Conservation (phyloP, 345 rosid genomes). For the Eucalyptus regnans region DNA sequence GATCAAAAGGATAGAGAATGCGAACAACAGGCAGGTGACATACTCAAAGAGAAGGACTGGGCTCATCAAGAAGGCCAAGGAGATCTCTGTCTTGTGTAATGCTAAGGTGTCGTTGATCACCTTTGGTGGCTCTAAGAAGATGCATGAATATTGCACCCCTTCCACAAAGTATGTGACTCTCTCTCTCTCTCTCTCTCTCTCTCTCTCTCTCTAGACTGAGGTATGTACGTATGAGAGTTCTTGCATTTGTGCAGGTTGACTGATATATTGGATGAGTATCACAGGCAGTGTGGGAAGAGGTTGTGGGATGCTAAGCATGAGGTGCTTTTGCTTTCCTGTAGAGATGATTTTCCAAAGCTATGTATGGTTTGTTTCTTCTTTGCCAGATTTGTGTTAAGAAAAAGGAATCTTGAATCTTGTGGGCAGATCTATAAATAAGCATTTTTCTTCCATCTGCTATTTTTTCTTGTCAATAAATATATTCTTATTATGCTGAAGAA, state of each 20-base stretch:
- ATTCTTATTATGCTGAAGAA: neutral
- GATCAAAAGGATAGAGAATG: constrained; percentile 40
- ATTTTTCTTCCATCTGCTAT: neutral
- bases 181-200: neutral
- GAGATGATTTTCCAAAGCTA: neutral
- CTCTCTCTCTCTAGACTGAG: neutral
- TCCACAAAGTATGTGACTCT: neutral
- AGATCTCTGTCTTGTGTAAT: constrained; percentile 33
- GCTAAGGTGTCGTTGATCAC: constrained; percentile 36
- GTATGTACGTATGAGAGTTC: neutral
- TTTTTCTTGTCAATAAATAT: neutral
- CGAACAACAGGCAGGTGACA: constrained; percentile 34
- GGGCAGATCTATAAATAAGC: neutral
- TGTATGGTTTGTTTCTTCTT: neutral
- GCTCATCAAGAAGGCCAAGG: constrained; percentile 36
- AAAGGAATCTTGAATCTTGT: neutral
- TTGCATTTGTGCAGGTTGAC: constrained; percentile 27
- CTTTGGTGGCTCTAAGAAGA: constrained; percentile 25
- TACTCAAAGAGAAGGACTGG: constrained; percentile 39
- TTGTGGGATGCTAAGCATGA: constrained; percentile 97
- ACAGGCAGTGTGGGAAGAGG: constrained; percentile 63
- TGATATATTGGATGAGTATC: constrained; percentile 71
- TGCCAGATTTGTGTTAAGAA: neutral
- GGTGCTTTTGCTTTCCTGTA: constrained; percentile 23
- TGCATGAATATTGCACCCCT: constrained; percentile 29